Base-by-base conservation (phyloP, 2,329 filamentous ascomycete genomes). In the Xylariaceae sp. region DNA sequence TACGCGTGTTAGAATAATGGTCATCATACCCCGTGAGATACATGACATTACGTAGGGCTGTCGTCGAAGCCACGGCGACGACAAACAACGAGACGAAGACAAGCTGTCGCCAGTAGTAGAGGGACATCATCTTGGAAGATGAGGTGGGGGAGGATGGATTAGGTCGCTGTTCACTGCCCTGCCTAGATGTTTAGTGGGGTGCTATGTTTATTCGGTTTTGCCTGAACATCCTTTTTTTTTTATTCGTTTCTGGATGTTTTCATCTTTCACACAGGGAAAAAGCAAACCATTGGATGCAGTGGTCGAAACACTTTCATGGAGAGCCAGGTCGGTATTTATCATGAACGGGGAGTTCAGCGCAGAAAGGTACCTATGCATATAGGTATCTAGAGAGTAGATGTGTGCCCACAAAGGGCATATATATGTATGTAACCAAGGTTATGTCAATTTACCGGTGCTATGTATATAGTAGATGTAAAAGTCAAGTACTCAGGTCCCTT, bases 21-120 rank as follows among this genome's bases (percentile, higher is more conserved):
- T 2, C 9, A 30, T 26, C 59, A 26, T 60, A 68, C 67, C 67
- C 67, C 11, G 67, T 68, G 46, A 69, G 61, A 51, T 70, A 70
- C 67, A 70, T 68, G 58, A 70, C 65, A 39, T 68, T 69, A 30
- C 67, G 65, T 7, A 67, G 31, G 11, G 54, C 53, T 30, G 55
- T 56, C 8, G 61, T 55, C 8, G 62, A 57, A 34, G 54, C 54
- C n/a, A 56, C 51, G 6, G 57, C 47, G 34, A 56, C 44, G 34
- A 55, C 53, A 19, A 61, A 51, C 39, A 64, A 42, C 11, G 59
- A 51, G 9, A 54, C 34, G 7, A 55, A 27, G 7, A 63, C 39
- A 34, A 60, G 39, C 19, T 46, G 50, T 40, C 50, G 59, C 44
- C 59, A 56, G 32, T 34, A 26, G 35, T 50, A 8, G 7, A n/a